These are phyloP conservation scores for Geotrichum phurueaensis DNA, from an alignment of 1,139 yeast species.

Conservation along the genomic window DNA sequence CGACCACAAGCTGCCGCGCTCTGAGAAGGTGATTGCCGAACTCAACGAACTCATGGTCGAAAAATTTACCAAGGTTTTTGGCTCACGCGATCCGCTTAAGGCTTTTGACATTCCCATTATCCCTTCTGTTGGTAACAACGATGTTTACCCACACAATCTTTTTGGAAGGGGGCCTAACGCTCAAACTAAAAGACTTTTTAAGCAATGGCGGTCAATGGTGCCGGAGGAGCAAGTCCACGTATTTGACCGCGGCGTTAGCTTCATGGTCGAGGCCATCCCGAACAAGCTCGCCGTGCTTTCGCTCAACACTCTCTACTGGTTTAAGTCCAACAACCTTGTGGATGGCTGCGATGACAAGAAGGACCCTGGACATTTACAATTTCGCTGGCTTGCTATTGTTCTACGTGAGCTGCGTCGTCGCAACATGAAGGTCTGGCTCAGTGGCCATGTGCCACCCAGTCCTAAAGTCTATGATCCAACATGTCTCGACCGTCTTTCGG, in stretches of 20 bases:
- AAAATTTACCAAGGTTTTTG: conserved; percentile 48
- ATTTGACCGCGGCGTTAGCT: conserved; percentile 71
- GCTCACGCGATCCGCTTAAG: conserved; percentile 38
- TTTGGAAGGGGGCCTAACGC: conserved; percentile 80
- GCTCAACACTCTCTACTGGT: conserved; percentile 69
- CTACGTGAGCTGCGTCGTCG: conserved; percentile 68
- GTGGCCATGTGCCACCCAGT: conserved; percentile 86
- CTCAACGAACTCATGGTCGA: conserved; percentile 59
- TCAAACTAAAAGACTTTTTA: conserved; percentile 70
- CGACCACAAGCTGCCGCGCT: conserved; percentile 66
- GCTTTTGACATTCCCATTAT: conserved; percentile 43
- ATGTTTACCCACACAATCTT: conserved; percentile 81
- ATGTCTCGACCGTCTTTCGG: conserved; percentile 66
- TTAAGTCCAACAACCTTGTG: conserved; percentile 70
- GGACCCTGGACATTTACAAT: conserved; percentile 73
- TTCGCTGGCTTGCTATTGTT: conserved; percentile 72
- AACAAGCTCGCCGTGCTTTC: conserved; percentile 69
- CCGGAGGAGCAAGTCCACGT: conserved; percentile 73
- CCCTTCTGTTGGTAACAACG: conserved; percentile 79
- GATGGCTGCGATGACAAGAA: conserved; percentile 67
- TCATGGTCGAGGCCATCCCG: conserved; percentile 70
- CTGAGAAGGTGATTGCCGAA: conserved; percentile 62
- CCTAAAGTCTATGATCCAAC: conserved; percentile 66
- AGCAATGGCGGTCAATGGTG: conserved; percentile 66
- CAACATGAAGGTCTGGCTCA: conserved; percentile 76